These are phyloP conservation scores for Aspergillus hancockii DNA, from an alignment of 495 filamentous ascomycete genomes.

Conservation along the genomic window DNA sequence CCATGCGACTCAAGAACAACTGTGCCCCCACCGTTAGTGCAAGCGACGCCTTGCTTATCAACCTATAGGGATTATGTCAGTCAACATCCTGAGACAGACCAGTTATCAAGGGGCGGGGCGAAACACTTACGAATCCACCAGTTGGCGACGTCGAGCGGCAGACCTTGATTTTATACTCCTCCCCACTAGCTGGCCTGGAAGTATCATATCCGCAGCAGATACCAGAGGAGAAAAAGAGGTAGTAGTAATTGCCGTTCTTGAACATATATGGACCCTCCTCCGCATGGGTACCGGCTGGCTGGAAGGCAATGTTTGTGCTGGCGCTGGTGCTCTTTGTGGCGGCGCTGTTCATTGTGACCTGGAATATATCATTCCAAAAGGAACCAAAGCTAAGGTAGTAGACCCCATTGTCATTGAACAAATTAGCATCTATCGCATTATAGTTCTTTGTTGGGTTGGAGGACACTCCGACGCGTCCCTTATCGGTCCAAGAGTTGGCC, in stretches of 20 bases:
- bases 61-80: constrained; percentile 26
- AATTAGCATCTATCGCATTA: constrained; percentile 74
- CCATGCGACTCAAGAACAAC: constrained; percentile 63
- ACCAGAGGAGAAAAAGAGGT: constrained; percentile 69
- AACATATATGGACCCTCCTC: constrained; percentile 64
- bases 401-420: constrained; percentile 49
- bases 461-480: constrained; percentile 52
- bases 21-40: constrained; percentile 63
- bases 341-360: constrained; percentile 56
- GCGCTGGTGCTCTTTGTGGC: constrained; percentile 39
- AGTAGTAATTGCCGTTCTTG: constrained; percentile 61
- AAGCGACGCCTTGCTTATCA: constrained; percentile 59
- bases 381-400: constrained; percentile 68
- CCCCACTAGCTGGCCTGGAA: constrained; percentile 52
- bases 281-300: constrained; percentile 52
- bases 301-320: constrained; percentile 54
- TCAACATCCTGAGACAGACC: background rate
- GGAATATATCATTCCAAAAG: constrained; percentile 72
- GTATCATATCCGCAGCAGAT: constrained; percentile 63
- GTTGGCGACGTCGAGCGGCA: constrained; percentile 60
- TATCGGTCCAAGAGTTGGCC: constrained; percentile 56
- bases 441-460: constrained; percentile 51
- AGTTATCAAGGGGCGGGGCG: background rate
- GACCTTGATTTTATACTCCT: constrained; percentile 71
- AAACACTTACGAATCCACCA: constrained; percentile 51